phyloP scores from a whole-genome alignment of 1,139 yeast species.

The Yamadazyma taylorii region DNA sequence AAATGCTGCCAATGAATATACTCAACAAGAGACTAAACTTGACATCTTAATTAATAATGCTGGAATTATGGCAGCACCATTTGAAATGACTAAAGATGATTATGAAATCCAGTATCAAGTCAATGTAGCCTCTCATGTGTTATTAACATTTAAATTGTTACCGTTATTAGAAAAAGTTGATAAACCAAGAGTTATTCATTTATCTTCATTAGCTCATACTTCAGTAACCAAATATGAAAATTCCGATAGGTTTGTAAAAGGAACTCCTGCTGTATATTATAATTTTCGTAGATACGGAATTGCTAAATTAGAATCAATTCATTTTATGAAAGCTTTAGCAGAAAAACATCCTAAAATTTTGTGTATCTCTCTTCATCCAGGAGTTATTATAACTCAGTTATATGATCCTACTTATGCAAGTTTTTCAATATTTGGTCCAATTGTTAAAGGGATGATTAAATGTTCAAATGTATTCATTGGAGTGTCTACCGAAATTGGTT shows the following conservation, averaged over 20 bases:
- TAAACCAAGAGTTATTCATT: slow-evolving; percentile 33
- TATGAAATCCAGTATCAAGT: slow-evolving; percentile 46
- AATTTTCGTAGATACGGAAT: slow-evolving; percentile 38
- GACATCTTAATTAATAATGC: slow-evolving; percentile 43
- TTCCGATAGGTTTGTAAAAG: slow-evolving; percentile 25
- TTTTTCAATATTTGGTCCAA: slow-evolving; percentile 19
- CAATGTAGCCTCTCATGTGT: slow-evolving; percentile 35
- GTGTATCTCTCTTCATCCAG: slow-evolving; percentile 41
- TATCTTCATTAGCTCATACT: slow-evolving; percentile 38
- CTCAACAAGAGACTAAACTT: slow-evolving; percentile 25
- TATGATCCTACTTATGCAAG: slow-evolving; percentile 23
- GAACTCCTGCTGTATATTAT: slow-evolving; percentile 24
- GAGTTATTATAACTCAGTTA: slow-evolving; percentile 38
- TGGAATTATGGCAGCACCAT: slow-evolving; percentile 43
- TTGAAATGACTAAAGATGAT: slow-evolving; percentile 34
- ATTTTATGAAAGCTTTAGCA: slow-evolving; percentile 28
- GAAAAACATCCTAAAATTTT: slow-evolving; percentile 32
- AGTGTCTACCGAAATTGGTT: slow-evolving; percentile 36
- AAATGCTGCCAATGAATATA: slow-evolving; percentile 28
- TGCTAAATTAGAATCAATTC: slow-evolving; percentile 37
- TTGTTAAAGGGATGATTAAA: slow-evolving; percentile 19
- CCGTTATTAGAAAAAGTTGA: slow-evolving; percentile 27
- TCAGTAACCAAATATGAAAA: slow-evolving; percentile 23
- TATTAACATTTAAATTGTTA: slow-evolving; percentile 32
- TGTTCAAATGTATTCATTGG: slow-evolving; percentile 21